phyloP scores from a whole-genome alignment of 768 basidiomycete species.

The Trametes coccinea region DNA sequence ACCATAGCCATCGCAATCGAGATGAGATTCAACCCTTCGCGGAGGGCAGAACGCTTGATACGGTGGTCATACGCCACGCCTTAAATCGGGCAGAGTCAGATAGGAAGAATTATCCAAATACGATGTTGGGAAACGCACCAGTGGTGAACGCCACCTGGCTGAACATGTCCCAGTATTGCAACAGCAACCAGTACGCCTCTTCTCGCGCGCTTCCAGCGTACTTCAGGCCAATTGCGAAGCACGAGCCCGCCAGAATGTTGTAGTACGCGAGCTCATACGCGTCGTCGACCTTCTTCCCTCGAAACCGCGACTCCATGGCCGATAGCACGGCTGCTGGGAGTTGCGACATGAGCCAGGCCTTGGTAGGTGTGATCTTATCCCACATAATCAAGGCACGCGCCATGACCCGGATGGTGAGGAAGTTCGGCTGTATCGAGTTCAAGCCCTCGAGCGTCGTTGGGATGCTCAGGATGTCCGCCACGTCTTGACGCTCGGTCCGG shows the following conservation, averaged over 20 bases:
- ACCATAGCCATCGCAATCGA: constrained; percentile 87
- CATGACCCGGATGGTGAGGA: constrained; percentile 80
- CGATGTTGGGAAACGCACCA: constrained; percentile 44
- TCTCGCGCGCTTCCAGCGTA: constrained; percentile 93
- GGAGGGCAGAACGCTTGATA: constrained; percentile 83
- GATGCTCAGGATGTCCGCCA: constrained; percentile 82
- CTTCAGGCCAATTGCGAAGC: constrained; percentile 89
- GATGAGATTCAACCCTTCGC: constrained; percentile 86
- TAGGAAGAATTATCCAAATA: not conserved
- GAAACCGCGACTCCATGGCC: constrained; percentile 54
- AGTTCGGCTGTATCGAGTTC: constrained; percentile 85
- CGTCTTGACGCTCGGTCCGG: constrained; percentile 77
- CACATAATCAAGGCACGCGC: constrained; percentile 84
- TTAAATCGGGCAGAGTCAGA: constrained; percentile 28
- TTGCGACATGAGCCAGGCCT: constrained; percentile 71
- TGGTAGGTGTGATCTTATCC: constrained; percentile 69
- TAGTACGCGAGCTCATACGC: constrained; percentile 87
- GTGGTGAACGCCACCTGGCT: constrained; percentile 67
- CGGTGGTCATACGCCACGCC: constrained; percentile 83
- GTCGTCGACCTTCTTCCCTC: constrained; percentile 57
- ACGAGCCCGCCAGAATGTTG: constrained; percentile 87
- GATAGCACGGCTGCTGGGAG: constrained; percentile 67
- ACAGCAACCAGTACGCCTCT: constrained; percentile 82
- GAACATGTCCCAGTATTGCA: constrained; percentile 80
- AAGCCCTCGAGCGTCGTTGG: constrained; percentile 80